Base-by-base conservation (phyloP, 2,329 filamentous ascomycete genomes). In the Alternaria alternata region DNA sequence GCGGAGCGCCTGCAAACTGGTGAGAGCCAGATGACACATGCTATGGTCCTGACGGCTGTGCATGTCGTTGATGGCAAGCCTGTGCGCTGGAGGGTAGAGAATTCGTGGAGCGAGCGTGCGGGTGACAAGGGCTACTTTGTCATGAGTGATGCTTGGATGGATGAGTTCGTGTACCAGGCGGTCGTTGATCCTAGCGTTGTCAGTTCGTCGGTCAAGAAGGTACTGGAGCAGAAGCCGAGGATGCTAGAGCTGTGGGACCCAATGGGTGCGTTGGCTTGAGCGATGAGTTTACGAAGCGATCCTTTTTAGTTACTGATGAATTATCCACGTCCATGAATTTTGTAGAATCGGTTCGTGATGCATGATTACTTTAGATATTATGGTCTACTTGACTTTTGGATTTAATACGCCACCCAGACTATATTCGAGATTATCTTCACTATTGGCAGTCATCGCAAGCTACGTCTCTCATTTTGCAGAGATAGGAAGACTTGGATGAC, bases 11-110 rank as follows among this genome's bases (percentile, higher is more conserved):
- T 97, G 46, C 82, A 86, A 69, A 89, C 89, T 0, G 88, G 91
- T 11, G 93, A 96, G 80, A 90, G 87, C 54, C 85, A 87, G 51
- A 96, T 97, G 93, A 96, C 93, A 1, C 93, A 96, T 72, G 93
- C 93, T 5, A 96, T 96, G 93, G 92, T 96, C 0, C 79, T 97
- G 63, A 96, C 92, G 3, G 93, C 88, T 1, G 93, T 96, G 46
- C 93, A 97, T 73, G 77, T 96, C 3, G 89, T 85, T 28, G 80
- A 87, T 60, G 88, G 87, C 1, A 86, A 87, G 77, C 84, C 88
- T 2, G 86, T 93, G 1, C 82, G 93, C 44, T 97, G 93, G 93
- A 83, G 92, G 54, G 92, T 96, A 7, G 90, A 96, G 84, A 96
- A 96, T 75, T 91, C 87, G 57, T 96, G 93, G 93, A 91, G 91